These are phyloP conservation scores for Scenedesmus sp. DNA, from an alignment of 163 green algal species.

Conservation along the genomic window DNA sequence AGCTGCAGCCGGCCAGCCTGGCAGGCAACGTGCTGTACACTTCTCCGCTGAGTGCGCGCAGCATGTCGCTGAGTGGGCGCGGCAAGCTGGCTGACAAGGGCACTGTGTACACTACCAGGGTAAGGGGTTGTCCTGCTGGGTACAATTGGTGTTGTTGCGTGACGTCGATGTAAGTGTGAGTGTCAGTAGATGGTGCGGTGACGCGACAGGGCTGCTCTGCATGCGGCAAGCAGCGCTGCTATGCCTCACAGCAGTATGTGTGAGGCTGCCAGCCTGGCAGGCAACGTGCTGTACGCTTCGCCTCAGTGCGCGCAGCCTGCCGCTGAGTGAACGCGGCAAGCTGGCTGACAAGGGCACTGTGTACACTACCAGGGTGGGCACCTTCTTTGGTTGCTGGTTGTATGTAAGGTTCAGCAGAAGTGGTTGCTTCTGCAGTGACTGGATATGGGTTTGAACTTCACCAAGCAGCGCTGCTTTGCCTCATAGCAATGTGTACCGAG, in stretches of 20 bases:
- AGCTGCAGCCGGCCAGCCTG: constrained; percentile 58
- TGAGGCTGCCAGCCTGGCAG: constrained; percentile 43
- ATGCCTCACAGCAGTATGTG: too few relatives aligned
- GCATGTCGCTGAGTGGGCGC: constrained; percentile 62
- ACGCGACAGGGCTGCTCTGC: too few relatives aligned
- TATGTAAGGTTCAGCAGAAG: not conserved
- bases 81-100: constrained; percentile 60
- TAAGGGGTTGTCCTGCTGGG: too few relatives aligned
- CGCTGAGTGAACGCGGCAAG: constrained; percentile 56
- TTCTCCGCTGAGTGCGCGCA: constrained; percentile 56
- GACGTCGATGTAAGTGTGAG: too few relatives aligned
- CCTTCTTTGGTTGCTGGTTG: not conserved
- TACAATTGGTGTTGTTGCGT: too few relatives aligned
- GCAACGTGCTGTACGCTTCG: constrained; percentile 55
- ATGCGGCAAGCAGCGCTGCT: too few relatives aligned
- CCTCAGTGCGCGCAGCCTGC: constrained; percentile 64
- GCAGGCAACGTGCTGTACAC: constrained; percentile 55
- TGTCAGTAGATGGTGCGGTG: too few relatives aligned
- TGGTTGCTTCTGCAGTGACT: not conserved
- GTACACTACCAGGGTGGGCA: constrained; percentile 64
- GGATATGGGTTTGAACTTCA: not conserved
- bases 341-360: constrained; percentile 67
- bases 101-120: constrained; percentile 69
- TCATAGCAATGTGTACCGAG: too few relatives aligned
- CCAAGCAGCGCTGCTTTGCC: too few relatives aligned